Conservation (phyloP, 2,329 filamentous ascomycete genomes). For the Fusarium oligoseptatum region DNA sequence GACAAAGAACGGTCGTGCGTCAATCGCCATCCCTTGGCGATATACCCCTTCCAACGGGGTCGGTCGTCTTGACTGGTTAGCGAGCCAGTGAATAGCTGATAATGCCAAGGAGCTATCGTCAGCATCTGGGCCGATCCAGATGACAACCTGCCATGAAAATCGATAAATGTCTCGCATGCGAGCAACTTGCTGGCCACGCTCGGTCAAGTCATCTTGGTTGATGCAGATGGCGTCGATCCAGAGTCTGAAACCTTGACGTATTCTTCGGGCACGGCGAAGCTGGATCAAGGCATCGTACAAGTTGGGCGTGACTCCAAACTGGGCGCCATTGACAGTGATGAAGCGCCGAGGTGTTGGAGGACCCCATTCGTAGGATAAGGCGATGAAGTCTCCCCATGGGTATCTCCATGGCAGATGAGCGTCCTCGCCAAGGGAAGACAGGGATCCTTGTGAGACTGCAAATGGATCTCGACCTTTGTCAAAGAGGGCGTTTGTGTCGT, state of each 20-base stretch:
- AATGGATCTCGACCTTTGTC: background rate
- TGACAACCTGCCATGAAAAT: slow-evolving; percentile 6
- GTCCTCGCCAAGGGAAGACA: background rate
- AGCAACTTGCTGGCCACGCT: background rate
- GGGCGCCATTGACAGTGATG: background rate
- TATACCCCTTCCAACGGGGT: background rate
- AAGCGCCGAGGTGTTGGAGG: background rate
- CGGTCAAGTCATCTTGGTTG: background rate
- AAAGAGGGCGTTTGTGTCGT: no score
- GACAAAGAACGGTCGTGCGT: background rate
- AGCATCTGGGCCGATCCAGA: background rate
- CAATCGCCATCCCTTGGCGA: background rate
- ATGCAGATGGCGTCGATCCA: background rate
- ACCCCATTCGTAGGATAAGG: slow-evolving; percentile 5
- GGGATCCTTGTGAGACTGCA: rapidly evolving
- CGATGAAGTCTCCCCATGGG: slow-evolving; percentile 14
- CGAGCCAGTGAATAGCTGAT: background rate
- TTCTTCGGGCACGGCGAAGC: background rate
- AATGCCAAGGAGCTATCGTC: background rate
- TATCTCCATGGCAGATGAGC: background rate
- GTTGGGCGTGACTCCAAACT: background rate
- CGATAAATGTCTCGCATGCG: slow-evolving; percentile 15
- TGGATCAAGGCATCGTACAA: background rate
- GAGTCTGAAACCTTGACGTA: slow-evolving; percentile 11
- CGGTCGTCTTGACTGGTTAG: background rate